Base-by-base conservation (phyloP, 371 early-diverging fungal species). In the Choanephora cucurbitarum region DNA sequence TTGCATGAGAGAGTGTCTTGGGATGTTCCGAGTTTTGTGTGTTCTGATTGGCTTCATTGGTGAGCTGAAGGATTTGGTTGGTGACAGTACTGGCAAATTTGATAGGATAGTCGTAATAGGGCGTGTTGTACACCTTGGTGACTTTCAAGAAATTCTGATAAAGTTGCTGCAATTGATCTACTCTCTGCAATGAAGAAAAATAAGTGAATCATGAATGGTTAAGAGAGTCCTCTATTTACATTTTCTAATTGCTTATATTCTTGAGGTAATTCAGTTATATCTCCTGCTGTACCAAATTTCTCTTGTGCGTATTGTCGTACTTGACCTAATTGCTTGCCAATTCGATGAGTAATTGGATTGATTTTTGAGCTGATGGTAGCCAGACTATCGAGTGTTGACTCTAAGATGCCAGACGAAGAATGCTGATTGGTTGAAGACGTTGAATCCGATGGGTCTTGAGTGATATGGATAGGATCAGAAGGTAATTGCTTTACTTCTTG, bases 261-360 rank as follows among this genome's bases (percentile, higher is more conserved):
- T 53, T 79, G 81, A 44, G 97, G 97, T 13, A 96, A 85, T 54
- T 91, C 92, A 31, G 97, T 97, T 31, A 93, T 78, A 44, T 92
- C 92, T 34, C 80, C 82, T 5, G 85, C 86, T 51, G 80, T 89
- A 37, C 94, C 93, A 52, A 94, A 79, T 60, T 83, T 87, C 67
- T 97, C 97, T 67, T 87, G 86, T n/a, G 95, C 91, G 73, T 88
- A 87, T 91, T 92, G 93, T 78, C 86, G 81, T 66, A 87, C 87
- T 70, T 92, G 93, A 48, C 84, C 87, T 60, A 91, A 77, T 48
- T 89, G 84, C 68, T 86, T 84, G 67, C 81, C 80, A 23, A 91
- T 75, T 53, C 77, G 81, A 52, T 81, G 76, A 17, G 92, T 88
- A 52, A 92, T 81, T 22, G 92, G 93, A 66, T 82, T 88, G 50